phyloP scores from a whole-genome alignment of 306 rosid genomes.

The Comarum palustre region DNA sequence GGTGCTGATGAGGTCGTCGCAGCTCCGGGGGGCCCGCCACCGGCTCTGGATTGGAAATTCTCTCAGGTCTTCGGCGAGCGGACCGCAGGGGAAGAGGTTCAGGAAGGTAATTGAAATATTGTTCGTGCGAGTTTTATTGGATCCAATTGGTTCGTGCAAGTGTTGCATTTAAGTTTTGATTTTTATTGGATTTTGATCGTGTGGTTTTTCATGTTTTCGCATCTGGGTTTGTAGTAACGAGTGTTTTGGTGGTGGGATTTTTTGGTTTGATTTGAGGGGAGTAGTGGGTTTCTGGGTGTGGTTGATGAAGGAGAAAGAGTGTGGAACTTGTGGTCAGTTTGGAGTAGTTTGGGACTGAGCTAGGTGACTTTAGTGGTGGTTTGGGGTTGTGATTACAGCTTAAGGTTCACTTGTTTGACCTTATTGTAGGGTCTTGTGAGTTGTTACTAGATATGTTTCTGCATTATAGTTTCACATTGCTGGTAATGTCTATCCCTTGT shows the following conservation, averaged over 20 bases:
- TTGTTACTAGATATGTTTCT: slow-evolving; percentile 14
- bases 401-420: slow-evolving; percentile 21
- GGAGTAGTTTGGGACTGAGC: slow-evolving; percentile 38
- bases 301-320: slow-evolving; percentile 26
- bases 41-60: slow-evolving; percentile 95
- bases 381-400: slow-evolving; percentile 22
- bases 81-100: slow-evolving; percentile 96
- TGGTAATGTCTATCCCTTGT: neutral
- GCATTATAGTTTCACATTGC: slow-evolving; percentile 30
- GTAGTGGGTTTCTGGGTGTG: slow-evolving; percentile 19
- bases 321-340: slow-evolving; percentile 12
- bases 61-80: slow-evolving; percentile 99
- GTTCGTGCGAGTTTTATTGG: slow-evolving; percentile 33
- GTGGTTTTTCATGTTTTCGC: slow-evolving; percentile 39
- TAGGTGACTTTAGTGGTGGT: slow-evolving; percentile 32
- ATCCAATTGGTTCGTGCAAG: slow-evolving; percentile 54
- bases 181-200: slow-evolving; percentile 43
- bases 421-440: slow-evolving; percentile 20
- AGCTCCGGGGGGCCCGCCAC: slow-evolving; percentile 71
- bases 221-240: slow-evolving; percentile 31
- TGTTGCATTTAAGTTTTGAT: slow-evolving; percentile 60
- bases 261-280: slow-evolving; percentile 29
- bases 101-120: slow-evolving; percentile 62
- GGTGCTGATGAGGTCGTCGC: slow-evolving; percentile 82
- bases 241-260: slow-evolving; percentile 32